Conservation (phyloP, 805 yeast genomes). For the Candida boleticola region DNA sequence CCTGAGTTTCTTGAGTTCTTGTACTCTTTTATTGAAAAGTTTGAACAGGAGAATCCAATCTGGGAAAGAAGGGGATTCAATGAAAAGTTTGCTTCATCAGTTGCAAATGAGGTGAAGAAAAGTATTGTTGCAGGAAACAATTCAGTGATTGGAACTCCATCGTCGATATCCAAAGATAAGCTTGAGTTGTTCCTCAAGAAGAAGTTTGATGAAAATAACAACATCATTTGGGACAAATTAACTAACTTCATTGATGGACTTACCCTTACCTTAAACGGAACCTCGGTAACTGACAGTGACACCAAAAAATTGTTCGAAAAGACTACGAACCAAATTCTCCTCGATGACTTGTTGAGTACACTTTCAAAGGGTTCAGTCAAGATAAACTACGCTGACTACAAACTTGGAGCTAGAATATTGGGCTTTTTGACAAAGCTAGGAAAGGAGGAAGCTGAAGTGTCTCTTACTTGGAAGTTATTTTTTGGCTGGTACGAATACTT, state of each 20-base stretch:
- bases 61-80: slow-evolving; percentile 25
- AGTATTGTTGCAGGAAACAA: neutral
- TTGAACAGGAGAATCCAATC: slow-evolving; percentile 12
- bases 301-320: slow-evolving; percentile 6
- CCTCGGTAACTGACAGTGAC: slow-evolving; percentile 1
- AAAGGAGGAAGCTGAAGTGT: slow-evolving; percentile 10
- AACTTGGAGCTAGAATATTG: slow-evolving; percentile 35
- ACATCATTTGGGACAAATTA: slow-evolving; percentile 20
- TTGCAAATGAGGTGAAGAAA: neutral
- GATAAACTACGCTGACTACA: slow-evolving; percentile 40
- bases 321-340: slow-evolving; percentile 21
- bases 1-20: slow-evolving; percentile 40
- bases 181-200: slow-evolving; percentile 21
- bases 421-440: slow-evolving; percentile 33
- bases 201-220: slow-evolving; percentile 21
- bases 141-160: neutral
- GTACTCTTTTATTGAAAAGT: slow-evolving; percentile 30
- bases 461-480: slow-evolving; percentile 25
- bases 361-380: slow-evolving; percentile 33
- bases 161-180: slow-evolving; percentile 16
- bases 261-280: slow-evolving; percentile 8
- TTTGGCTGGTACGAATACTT: slow-evolving; percentile 43
- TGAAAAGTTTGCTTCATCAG: slow-evolving; percentile 6
- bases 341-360: slow-evolving; percentile 28
- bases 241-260: slow-evolving; percentile 25